These are phyloP conservation scores for Fraxinus ornus DNA, from an alignment of 305 asterid species.

Conservation along the genomic window DNA sequence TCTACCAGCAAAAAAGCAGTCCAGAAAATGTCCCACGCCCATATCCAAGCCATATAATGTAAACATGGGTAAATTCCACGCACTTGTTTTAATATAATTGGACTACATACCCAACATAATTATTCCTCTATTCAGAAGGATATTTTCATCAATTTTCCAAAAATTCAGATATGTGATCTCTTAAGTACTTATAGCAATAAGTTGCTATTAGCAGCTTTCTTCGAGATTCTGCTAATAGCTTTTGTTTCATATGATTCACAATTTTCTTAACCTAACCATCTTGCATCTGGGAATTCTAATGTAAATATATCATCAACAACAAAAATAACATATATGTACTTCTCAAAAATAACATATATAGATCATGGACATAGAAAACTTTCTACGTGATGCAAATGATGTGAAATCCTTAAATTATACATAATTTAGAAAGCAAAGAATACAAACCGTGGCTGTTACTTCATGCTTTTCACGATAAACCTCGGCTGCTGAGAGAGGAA, in stretches of 20 bases:
- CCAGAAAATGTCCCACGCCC: not conserved
- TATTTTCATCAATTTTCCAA: not conserved
- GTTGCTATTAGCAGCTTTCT: not conserved
- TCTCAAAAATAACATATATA: not conserved
- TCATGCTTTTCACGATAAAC: slow-evolving; percentile 86
- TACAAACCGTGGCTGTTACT: slow-evolving; percentile 90
- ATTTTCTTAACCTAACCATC: not conserved
- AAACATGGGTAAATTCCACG: not conserved
- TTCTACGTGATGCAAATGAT: not conserved
- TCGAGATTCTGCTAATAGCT: not conserved
- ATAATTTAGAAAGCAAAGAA: not conserved
- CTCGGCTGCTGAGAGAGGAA: slow-evolving; percentile 63
- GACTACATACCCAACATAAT: not conserved
- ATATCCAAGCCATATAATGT: not conserved
- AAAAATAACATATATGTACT: not conserved
- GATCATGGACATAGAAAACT: not conserved
- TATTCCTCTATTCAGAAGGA: not conserved
- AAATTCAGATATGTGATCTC: not conserved
- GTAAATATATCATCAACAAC: not conserved
- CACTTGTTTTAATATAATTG: not conserved
- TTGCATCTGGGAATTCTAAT: not conserved
- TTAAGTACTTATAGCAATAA: not conserved
- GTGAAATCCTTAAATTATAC: not conserved
- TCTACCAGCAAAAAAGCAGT: not conserved
- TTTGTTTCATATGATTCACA: not conserved